Percentiles rank a stretch among this genome's conserved stretches.
Conservation (phyloP, 176 grass and related monocot genomes). For the Avena eriantha region DNA sequence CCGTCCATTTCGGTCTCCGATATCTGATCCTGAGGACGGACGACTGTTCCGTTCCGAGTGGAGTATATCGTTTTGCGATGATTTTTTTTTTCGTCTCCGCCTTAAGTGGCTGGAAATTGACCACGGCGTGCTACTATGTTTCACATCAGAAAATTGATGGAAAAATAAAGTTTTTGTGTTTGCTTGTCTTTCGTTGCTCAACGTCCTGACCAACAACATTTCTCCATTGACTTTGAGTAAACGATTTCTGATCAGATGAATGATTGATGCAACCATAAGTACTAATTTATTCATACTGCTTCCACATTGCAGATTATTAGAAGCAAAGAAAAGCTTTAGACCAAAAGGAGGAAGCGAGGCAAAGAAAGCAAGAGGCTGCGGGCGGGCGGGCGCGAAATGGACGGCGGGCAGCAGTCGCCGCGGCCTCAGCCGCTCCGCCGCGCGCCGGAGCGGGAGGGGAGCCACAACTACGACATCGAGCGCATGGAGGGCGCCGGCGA, state of each 20-base stretch:
- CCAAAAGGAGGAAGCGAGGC: background rate
- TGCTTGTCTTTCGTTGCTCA: background rate
- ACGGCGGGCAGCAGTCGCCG: conserved; percentile 35
- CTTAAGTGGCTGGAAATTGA: background rate
- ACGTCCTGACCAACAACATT: background rate
- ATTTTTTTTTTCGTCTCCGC: background rate
- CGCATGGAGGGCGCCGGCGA: conserved; percentile 38
- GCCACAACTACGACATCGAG: conserved; percentile 54
- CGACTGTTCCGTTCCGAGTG: background rate
- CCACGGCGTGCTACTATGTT: background rate
- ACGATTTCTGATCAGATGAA: background rate
- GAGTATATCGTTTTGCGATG: background rate
- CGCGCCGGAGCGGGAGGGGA: conserved; percentile 48
- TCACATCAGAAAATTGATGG: background rate
- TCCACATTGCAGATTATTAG: conserved; percentile 5
- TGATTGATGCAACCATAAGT: conserved; percentile 2
- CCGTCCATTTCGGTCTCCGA: background rate
- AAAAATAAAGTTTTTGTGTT: background rate
- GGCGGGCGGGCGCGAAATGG: conserved; percentile 25
- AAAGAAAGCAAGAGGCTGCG: background rate
- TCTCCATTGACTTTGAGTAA: background rate
- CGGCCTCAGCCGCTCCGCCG: conserved; percentile 4
- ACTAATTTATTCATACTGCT: background rate
- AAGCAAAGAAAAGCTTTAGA: background rate
- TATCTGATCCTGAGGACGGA: background rate